phyloP scores from a whole-genome alignment of 306 rosid genomes.

The Cyclanthera cordifolia region DNA sequence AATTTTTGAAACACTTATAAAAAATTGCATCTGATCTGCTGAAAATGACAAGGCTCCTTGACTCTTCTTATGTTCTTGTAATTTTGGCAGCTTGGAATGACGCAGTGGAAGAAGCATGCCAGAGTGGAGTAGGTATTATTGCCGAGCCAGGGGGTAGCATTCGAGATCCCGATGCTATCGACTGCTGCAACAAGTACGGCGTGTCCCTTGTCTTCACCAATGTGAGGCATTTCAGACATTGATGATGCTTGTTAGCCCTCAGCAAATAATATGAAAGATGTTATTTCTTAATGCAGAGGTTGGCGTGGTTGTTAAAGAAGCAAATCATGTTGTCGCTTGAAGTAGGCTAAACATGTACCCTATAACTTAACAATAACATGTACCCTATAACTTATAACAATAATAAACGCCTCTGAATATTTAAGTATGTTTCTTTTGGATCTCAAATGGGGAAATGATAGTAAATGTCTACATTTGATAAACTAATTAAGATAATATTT shows the following conservation, averaged over 20 bases:
- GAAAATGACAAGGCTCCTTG: not conserved
- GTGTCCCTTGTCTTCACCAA: conserved; percentile 75
- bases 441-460: no score
- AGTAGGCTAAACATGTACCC: not conserved
- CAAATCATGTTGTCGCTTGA: not conserved
- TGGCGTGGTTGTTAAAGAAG: not conserved
- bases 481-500: no score
- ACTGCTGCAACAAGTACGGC: conserved; percentile 77
- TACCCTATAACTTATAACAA: not conserved
- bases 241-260: not conserved
- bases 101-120: conserved; percentile 92
- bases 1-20: no score
- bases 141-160: conserved; percentile 91
- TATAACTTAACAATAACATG: not conserved
- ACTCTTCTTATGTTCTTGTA: not conserved
- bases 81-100: conserved; percentile 73
- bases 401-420: not conserved
- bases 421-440: not conserved
- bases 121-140: conserved; percentile 51
- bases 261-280: not conserved
- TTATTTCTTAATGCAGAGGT: not conserved
- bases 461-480: no score
- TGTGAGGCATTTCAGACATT: conserved; percentile 87
- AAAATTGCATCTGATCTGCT: no score
- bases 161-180: conserved; percentile 74